These are phyloP conservation scores for Populus hybrid DNA, from an alignment of 441 rosid genomes.

Conservation along the genomic window DNA sequence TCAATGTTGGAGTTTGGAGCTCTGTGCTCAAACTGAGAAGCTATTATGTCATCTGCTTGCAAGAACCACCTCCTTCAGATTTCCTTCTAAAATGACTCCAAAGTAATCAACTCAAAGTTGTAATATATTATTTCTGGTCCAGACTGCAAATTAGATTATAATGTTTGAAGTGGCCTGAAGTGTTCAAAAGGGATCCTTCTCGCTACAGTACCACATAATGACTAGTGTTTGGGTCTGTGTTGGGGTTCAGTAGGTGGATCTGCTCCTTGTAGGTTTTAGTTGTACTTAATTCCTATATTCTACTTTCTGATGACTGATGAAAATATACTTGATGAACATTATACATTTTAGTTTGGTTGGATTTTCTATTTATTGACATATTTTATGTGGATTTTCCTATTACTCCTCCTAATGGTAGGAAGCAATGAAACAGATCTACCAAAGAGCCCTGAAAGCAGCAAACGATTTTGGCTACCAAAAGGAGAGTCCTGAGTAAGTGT, in stretches of 20 bases:
- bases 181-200: neutral
- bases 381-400: slow-evolving; percentile 12
- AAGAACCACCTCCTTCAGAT: neutral
- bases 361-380: slow-evolving; percentile 2
- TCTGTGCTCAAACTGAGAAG: neutral
- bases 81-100: neutral
- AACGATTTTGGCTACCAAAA: slow-evolving; percentile 88
- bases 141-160: neutral
- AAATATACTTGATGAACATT: neutral
- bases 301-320: neutral
- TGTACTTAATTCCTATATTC: neutral
- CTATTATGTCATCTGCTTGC: neutral
- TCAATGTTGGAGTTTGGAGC: neutral
- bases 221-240: neutral
- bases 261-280: slow-evolving; percentile 6
- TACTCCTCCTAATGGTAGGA: slow-evolving; percentile 54
- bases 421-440: slow-evolving; percentile 94
- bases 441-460: slow-evolving; percentile 90
- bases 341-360: neutral
- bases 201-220: neutral
- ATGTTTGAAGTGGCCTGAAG: neutral
- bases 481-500: slow-evolving; percentile 92
- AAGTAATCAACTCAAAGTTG: slow-evolving; percentile 1
- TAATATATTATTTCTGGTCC: neutral
- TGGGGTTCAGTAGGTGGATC: neutral